Base-by-base conservation (phyloP, 2,329 filamentous ascomycete genomes). In the Ophidiomyces ophidiicola region DNA sequence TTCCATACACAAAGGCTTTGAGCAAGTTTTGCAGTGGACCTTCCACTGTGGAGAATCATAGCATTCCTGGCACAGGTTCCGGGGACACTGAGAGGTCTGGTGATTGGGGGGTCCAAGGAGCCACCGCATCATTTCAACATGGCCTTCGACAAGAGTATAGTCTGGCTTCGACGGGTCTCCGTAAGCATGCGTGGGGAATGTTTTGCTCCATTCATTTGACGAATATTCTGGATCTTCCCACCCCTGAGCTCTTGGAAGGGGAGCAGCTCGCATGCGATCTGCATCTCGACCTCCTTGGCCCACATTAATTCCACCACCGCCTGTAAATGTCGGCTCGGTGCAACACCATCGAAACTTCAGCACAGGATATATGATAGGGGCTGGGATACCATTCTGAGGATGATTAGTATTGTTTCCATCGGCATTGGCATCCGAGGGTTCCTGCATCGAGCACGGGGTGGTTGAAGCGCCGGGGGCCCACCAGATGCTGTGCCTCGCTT, bases 271-370 rank as follows among this genome's bases (percentile, higher is more conserved):
- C 36, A 75, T 67, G 45, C 67, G 66, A 44, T 74, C 71, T 11
- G 68, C 68, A 32, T 71, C 70, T 46, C 66, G 64, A 44, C 64
- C 67, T 2, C 64, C 63, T n/a, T 69, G 69, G 10, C 69, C 58
- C 36, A 74, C 70, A 24, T 69, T 71, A 44, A 76, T 75, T 10
- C 71, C 71, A 33, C 72, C 72, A 6, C 72, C 71, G 6, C 71
- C 71, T 18, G 71, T 74, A 48, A 75, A 74, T 35, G 72, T 67
- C 11, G 72, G 72, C 47, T 74, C 71, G 3, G 71, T 66, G 46
- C 72, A 76, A 50, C 72, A 76, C 72, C 72, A 76, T 46, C 69
- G 66, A 52, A 74, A 72, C 40, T 69, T 72, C 42, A 73, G 58
- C 41, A 63, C 66, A 8, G 70, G 68, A 24, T 66, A 65, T 32